Percentiles rank a stretch among this genome's conserved stretches.
phyloP scores from a whole-genome alignment of 1,284 basidiomycete species.

The Ganoderma boninense region DNA sequence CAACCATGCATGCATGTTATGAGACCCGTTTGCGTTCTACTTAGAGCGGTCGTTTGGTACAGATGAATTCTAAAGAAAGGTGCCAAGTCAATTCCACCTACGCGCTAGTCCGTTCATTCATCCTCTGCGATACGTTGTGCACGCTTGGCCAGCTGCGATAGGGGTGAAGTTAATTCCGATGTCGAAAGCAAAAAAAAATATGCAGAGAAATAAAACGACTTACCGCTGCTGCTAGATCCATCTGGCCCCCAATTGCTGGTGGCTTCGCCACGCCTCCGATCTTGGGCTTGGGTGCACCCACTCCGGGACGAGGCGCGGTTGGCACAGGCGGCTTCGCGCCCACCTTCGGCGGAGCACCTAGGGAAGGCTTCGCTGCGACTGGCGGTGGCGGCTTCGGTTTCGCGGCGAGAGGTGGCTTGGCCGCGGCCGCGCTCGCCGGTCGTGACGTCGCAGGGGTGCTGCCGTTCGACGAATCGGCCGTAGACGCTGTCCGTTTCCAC shows the following conservation, averaged over 20 bases:
- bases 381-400: constrained; percentile 57
- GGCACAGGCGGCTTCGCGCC: constrained; percentile 68
- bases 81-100: background rate
- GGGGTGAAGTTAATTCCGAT: constrained; percentile 24
- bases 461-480: constrained; percentile 45
- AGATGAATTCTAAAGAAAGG: constrained; percentile 2
- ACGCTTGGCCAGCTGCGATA: constrained; percentile 71
- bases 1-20: constrained; percentile 23
- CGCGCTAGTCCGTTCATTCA: constrained; percentile 21
- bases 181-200: background rate
- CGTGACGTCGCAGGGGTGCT: constrained; percentile 63
- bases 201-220: constrained; percentile 43
- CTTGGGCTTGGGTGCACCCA: constrained; percentile 38
- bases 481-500: constrained; percentile 69
- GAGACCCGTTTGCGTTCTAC: constrained; percentile 8
- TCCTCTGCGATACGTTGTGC: constrained; percentile 69
- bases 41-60: background rate
- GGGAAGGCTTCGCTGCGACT: constrained; percentile 43
- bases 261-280: constrained; percentile 44
- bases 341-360: constrained; percentile 47
- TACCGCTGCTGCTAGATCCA: constrained; percentile 85
- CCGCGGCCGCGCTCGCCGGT: constrained; percentile 59
- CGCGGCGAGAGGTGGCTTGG: constrained; percentile 58
- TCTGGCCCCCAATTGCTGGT: constrained; percentile 64
- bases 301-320: constrained; percentile 56